A percentile compares a stretch with the other conserved stretches of the same genome.
These are phyloP conservation scores for Castanea sativa DNA, from an alignment of 306 rosid genomes.

Conservation along the genomic window DNA sequence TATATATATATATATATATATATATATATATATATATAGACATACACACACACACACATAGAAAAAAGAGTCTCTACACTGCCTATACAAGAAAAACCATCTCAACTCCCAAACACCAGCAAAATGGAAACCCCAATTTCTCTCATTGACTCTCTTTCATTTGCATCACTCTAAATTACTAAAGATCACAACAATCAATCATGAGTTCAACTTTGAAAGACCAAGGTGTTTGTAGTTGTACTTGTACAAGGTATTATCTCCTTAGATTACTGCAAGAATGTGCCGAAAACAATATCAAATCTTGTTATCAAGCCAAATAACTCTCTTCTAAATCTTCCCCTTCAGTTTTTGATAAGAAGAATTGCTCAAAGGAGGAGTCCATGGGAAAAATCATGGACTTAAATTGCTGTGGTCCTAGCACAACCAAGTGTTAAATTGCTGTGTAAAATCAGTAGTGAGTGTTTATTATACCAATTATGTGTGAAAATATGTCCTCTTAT, in stretches of 20 bases:
- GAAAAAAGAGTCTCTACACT: too few species aligned
- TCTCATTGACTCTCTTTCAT: too few species aligned
- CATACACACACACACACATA: too few species aligned
- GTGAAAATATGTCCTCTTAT: too few species aligned
- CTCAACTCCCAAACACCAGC: background rate
- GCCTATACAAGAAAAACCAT: background rate
- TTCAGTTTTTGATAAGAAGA: conserved; percentile 37
- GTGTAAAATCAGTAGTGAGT: too few species aligned
- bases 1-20: too few species aligned
- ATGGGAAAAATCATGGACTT: conserved; percentile 63
- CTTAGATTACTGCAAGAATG: conserved; percentile 52
- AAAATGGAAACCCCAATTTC: background rate
- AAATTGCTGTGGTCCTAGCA: conserved; percentile 67
- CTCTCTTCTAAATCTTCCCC: conserved; percentile 44
- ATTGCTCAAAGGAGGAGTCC: conserved; percentile 50
- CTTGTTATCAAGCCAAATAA: conserved; percentile 49
- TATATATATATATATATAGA: too few species aligned
- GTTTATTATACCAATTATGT: too few species aligned
- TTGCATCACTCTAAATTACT: background rate
- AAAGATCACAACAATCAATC: background rate
- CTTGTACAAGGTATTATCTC: conserved; percentile 38
- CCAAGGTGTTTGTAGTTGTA: conserved; percentile 67
- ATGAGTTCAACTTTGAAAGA: conserved; percentile 65
- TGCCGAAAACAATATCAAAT: conserved; percentile 55
- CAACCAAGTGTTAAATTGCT: conserved; percentile 43